A percentile compares a stretch with the other conserved stretches of the same genome.
Conservation (phyloP, 1,284 basidiomycete genomes). For the Mycosarcoma mackinlayi region DNA sequence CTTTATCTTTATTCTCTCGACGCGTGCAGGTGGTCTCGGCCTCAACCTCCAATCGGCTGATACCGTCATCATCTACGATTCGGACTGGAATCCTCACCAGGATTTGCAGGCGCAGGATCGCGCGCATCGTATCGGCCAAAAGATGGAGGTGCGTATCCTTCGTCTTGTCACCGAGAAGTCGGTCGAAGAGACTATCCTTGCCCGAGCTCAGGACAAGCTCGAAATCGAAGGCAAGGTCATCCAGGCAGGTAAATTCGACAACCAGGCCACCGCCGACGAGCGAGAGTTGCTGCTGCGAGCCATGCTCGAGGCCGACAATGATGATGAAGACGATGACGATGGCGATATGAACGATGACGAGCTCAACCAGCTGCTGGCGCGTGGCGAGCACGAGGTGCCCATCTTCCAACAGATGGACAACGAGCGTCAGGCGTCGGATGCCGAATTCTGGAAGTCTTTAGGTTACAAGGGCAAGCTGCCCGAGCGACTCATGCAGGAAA, state of each 20-base stretch:
- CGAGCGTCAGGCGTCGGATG: conserved; percentile 79
- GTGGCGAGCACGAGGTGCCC: conserved; percentile 81
- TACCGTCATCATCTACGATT: conserved; percentile 93
- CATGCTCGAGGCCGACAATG: conserved; percentile 68
- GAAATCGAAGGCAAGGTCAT: conserved; percentile 98
- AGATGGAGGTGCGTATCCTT: conserved; percentile 95
- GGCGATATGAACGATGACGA: conserved; percentile 98
- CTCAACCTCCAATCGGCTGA: conserved; percentile 98
- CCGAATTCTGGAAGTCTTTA: conserved; percentile 78
- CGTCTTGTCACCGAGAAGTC: conserved; percentile 98
- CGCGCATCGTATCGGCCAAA: conserved; percentile 99
- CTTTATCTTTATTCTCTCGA: conserved; percentile 86
- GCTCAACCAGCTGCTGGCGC: conserved; percentile 90
- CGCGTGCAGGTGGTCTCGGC: conserved; percentile 95
- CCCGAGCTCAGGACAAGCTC: conserved; percentile 92
- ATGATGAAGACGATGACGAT: conserved; percentile 70
- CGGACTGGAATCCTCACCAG: conserved; percentile 68
- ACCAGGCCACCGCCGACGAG: conserved; percentile 97
- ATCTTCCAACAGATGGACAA: conserved; percentile 88
- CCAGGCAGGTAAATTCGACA: conserved; percentile 94
- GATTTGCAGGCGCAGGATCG: conserved; percentile 86
- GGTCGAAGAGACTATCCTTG: conserved; percentile 96
- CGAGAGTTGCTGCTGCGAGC: conserved; percentile 91
- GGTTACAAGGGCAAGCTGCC: conserved; percentile 77
- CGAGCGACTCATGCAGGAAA: conserved; percentile 82